Evolutionary conservation across 768 basidiomycete genomes (phyloP).

Genomic region (Mycena vitilis): DNA sequence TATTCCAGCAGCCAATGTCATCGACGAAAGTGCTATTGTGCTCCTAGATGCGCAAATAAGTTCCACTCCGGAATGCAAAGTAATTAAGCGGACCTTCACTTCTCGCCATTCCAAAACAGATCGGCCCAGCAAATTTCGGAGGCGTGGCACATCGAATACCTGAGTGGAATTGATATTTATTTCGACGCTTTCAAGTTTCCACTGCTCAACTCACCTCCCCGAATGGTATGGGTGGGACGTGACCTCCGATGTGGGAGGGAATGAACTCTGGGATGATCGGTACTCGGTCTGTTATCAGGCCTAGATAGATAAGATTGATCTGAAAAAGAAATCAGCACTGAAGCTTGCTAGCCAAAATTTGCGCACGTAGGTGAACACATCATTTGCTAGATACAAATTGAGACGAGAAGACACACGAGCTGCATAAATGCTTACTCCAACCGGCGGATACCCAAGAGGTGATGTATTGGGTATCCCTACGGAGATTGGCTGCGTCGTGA

Average conservation of each 20-base stretch:
- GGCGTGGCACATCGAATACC: conserved; percentile 69
- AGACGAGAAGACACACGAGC: conserved; percentile 18
- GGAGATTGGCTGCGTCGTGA: conserved; percentile 66
- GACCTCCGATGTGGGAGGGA: conserved; percentile 64
- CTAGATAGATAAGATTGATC: conserved; percentile 72
- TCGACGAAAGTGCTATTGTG: conserved; percentile 52
- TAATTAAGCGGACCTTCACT: conserved; percentile 52
- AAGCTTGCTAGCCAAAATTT: neutral
- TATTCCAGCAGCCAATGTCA: conserved; percentile 68
- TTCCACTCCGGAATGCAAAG: neutral
- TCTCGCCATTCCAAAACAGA: conserved; percentile 75
- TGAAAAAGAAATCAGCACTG: conserved; percentile 31
- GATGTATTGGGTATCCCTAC: conserved; percentile 70
- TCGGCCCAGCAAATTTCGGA: conserved; percentile 54
- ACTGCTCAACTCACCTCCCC: conserved; percentile 39
- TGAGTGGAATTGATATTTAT: conserved; percentile 36
- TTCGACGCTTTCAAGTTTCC: no score
- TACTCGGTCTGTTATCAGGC: conserved; percentile 66
- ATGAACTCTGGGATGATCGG: conserved; percentile 70
- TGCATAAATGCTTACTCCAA: conserved; percentile 65
- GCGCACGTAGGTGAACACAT: conserved; percentile 78
- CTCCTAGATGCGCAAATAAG: conserved; percentile 36
- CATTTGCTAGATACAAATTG: conserved; percentile 64
- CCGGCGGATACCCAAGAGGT: conserved; percentile 83
- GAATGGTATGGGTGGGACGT: conserved; percentile 64